Percentiles rank a stretch among this genome's conserved stretches.
Conservation (phyloP, 177 flowering plant species). For the Vitis hybrid region DNA sequence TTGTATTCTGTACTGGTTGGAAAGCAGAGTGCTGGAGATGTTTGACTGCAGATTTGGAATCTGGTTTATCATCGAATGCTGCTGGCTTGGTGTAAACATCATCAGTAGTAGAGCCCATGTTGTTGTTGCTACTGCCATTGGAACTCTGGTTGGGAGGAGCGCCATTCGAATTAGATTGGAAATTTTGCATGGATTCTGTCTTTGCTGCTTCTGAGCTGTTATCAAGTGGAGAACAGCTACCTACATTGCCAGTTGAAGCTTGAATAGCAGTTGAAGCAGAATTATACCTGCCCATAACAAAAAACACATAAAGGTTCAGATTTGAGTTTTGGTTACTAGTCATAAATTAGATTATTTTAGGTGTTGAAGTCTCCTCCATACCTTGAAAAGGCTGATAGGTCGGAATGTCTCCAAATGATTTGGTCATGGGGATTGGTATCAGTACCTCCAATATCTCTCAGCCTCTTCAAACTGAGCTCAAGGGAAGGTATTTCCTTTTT, state of each 20-base stretch:
- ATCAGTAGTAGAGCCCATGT: slow-evolving; percentile 53
- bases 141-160: slow-evolving; percentile 40
- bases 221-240: slow-evolving; percentile 53
- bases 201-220: slow-evolving; percentile 48
- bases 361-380: slow-evolving; percentile 13
- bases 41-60: slow-evolving; percentile 27
- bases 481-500: slow-evolving; percentile 39
- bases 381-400: slow-evolving; percentile 70
- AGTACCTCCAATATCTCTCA: slow-evolving; percentile 33
- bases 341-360: neutral
- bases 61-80: slow-evolving; percentile 29
- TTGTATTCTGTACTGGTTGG: slow-evolving; percentile 12
- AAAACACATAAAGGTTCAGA: neutral
- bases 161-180: slow-evolving; percentile 26
- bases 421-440: slow-evolving; percentile 30
- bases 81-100: slow-evolving; percentile 32
- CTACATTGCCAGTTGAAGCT: slow-evolving; percentile 42
- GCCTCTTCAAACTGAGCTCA: slow-evolving; percentile 49
- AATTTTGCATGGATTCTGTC: slow-evolving; percentile 29
- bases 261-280: slow-evolving; percentile 34
- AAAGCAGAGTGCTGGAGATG: slow-evolving; percentile 30
- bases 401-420: slow-evolving; percentile 54
- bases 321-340: neutral
- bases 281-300: slow-evolving; percentile 42
- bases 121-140: slow-evolving; percentile 47